Conservation (phyloP, 345 rosid genomes). For the Ceriops tagal region DNA sequence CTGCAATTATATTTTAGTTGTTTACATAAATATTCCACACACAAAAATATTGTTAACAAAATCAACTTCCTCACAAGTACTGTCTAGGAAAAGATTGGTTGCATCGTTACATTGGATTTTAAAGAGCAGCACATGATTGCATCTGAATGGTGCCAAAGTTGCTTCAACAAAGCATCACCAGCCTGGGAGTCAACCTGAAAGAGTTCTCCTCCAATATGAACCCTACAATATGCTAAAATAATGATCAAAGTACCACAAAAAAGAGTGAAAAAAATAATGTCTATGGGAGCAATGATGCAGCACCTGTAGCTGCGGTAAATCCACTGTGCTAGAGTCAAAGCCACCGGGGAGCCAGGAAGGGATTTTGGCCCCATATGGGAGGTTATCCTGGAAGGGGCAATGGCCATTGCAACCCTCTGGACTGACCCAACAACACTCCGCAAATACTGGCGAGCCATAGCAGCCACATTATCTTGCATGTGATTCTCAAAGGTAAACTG, state of each 20-base stretch:
- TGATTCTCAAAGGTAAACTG: conserved; percentile 86
- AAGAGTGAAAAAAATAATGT: not conserved
- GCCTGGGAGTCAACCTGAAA: conserved; percentile 45
- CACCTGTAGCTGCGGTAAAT: conserved; percentile 83
- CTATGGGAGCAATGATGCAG: not conserved
- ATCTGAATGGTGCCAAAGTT: conserved; percentile 80
- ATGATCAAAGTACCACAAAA: not conserved
- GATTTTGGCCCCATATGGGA: conserved; percentile 44
- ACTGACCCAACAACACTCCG: conserved; percentile 84
- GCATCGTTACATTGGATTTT: conserved; percentile 48
- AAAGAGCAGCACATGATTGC: conserved; percentile 91
- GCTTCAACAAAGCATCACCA: conserved; percentile 71
- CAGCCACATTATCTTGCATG: conserved; percentile 75
- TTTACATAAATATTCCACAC: not conserved
- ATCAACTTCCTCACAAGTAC: not conserved
- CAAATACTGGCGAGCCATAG: conserved; percentile 95
- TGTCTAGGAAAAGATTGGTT: not conserved
- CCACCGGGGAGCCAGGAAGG: conserved; percentile 87
- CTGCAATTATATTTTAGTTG: conserved; percentile 32
- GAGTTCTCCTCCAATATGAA: conserved; percentile 72
- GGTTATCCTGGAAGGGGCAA: conserved; percentile 62
- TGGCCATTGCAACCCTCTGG: conserved; percentile 97
- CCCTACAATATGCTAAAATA: conserved; percentile 30
- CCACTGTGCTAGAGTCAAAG: conserved; percentile 84
- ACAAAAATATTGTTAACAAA: not conserved